These are phyloP conservation scores for Cajanus cajan DNA, from an alignment of 306 rosid genomes.

Conservation along the genomic window DNA sequence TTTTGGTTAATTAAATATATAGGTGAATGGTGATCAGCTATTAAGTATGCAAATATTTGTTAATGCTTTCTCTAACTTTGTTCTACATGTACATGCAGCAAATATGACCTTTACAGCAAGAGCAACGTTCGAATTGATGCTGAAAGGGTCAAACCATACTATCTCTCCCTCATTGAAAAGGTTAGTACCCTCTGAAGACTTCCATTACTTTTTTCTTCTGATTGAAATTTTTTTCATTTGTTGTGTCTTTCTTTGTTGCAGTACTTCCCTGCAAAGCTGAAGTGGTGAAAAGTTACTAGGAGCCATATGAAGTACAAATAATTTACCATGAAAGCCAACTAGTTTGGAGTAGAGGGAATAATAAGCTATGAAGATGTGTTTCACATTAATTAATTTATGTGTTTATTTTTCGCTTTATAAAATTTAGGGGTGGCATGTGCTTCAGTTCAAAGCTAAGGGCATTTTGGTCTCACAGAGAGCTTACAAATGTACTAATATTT, in stretches of 20 bases:
- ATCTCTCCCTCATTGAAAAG: conserved; percentile 72
- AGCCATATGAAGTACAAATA: neutral
- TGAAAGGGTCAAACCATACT: conserved; percentile 78
- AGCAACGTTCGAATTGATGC: conserved; percentile 64
- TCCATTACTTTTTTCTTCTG: neutral
- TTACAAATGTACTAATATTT: too few species aligned
- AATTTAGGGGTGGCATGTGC: too few species aligned
- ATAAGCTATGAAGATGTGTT: conserved; percentile 16
- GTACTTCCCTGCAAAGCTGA: conserved; percentile 80
- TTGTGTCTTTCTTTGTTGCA: conserved; percentile 33
- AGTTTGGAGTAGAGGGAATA: conserved; percentile 12
- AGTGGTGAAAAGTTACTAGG: conserved; percentile 52
- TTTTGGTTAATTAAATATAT: neutral
- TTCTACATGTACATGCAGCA: conserved; percentile 40
- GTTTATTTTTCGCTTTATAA: neutral
- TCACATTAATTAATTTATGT: neutral
- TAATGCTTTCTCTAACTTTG: neutral
- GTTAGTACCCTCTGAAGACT: conserved; percentile 21
- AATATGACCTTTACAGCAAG: conserved; percentile 87
- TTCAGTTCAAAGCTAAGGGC: too few species aligned
- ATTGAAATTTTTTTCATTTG: neutral
- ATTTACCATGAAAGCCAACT: conserved; percentile 5
- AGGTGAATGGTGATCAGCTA: neutral
- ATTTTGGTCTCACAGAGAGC: too few species aligned
- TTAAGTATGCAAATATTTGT: neutral